phyloP scores from a whole-genome alignment of 345 rosid genomes.

The Gossypium mustelinum region DNA sequence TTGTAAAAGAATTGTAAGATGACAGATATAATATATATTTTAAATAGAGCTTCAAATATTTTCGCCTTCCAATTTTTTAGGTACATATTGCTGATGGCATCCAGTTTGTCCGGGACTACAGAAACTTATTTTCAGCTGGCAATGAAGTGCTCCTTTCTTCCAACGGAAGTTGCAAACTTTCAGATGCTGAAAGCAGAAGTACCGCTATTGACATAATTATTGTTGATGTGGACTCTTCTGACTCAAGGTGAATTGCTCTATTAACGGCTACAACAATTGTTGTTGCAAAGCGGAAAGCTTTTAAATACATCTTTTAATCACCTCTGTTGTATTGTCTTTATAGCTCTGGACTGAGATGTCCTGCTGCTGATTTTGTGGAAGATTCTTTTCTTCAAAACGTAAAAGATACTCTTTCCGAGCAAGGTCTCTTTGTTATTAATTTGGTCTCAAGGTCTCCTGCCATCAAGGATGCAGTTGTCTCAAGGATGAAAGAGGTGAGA shows the following conservation, averaged over 20 bases:
- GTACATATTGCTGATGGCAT: constrained; percentile 84
- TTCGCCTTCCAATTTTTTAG: constrained; percentile 30
- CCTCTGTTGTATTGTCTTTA: constrained; percentile 10
- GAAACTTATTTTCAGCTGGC: constrained; percentile 25
- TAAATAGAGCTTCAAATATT: background rate
- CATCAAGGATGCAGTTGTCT: constrained; percentile 59
- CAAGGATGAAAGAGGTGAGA: constrained; percentile 75
- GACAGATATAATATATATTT: background rate
- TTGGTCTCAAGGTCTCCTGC: constrained; percentile 80
- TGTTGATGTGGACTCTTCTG: constrained; percentile 88
- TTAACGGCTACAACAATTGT: background rate
- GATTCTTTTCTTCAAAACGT: constrained; percentile 66
- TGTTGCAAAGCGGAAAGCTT: background rate
- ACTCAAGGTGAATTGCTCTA: constrained; percentile 55
- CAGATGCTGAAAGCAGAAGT: constrained; percentile 20
- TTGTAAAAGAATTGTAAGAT: background rate
- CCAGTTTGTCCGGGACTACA: constrained; percentile 44
- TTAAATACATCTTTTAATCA: background rate
- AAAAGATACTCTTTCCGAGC: constrained; percentile 57
- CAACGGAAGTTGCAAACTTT: constrained; percentile 23
- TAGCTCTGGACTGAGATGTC: constrained; percentile 91
- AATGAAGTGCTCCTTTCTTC: constrained; percentile 20
- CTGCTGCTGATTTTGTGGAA: constrained; percentile 83
- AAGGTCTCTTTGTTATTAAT: constrained; percentile 78
- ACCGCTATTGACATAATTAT: constrained; percentile 55